Evolutionary conservation across 2,329 filamentous ascomycete genomes (phyloP).

Genomic region (Blumeria hordei): DNA sequence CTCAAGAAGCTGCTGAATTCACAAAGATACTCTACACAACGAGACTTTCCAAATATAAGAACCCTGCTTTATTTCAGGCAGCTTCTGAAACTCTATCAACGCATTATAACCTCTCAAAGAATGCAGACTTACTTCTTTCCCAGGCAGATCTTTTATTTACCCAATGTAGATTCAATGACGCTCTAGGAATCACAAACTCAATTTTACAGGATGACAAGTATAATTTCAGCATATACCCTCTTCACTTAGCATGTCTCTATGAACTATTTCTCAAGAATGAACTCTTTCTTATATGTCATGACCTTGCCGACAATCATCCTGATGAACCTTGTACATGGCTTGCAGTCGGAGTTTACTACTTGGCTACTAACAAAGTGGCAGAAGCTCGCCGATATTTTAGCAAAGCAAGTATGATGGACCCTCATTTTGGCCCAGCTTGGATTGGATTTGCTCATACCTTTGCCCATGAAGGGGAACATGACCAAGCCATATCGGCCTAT

Average conservation of each 20-base stretch:
- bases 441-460: conserved; percentile 98
- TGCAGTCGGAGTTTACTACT: conserved; percentile 86
- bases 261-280: conserved; percentile 71
- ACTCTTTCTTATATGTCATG: conserved; percentile 77
- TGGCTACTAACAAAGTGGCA: conserved; percentile 67
- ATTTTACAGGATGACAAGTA: conserved; percentile 69
- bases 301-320: conserved; percentile 74
- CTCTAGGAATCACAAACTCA: conserved; percentile 57
- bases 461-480: conserved; percentile 88
- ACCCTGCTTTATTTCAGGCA: conserved; percentile 56
- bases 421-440: conserved; percentile 92
- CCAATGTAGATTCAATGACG: conserved; percentile 78
- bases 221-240: conserved; percentile 69
- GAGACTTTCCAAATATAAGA: conserved; percentile 80
- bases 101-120: conserved; percentile 68
- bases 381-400: conserved; percentile 91
- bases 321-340: conserved; percentile 84
- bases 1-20: conserved; percentile 79
- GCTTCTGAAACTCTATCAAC: conserved; percentile 81
- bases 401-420: conserved; percentile 92
- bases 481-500: conserved; percentile 94
- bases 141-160: conserved; percentile 83
- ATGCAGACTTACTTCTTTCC: conserved; percentile 75
- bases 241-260: conserved; percentile 77
- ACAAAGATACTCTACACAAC: conserved; percentile 93